A percentile compares a stretch with the other conserved stretches of the same genome.
Evolutionary conservation across 257 asterid genomes (phyloP).

Genomic region (Leonotis leonurus): DNA sequence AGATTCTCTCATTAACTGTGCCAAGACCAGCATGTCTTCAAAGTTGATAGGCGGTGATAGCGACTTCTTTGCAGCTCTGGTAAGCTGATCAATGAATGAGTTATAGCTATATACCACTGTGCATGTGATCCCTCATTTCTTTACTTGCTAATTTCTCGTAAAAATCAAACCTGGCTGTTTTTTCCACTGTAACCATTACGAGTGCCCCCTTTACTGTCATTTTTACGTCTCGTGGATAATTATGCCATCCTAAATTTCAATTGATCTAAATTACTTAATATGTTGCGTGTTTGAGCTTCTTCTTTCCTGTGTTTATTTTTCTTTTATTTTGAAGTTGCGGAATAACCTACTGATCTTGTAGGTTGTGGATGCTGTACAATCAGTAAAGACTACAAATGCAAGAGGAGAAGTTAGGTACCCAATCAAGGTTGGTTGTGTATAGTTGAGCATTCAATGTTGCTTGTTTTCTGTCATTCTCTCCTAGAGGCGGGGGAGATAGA

Average conservation of each 20-base stretch:
- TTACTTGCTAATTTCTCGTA: too few relatives aligned
- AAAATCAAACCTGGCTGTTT: too few relatives aligned
- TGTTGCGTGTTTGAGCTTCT: conserved; percentile 3
- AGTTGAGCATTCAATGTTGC: background rate
- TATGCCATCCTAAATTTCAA: background rate
- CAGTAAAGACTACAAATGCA: conserved; percentile 80
- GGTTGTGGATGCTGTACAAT: conserved; percentile 87
- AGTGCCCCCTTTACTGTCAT: background rate
- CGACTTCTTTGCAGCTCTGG: conserved; percentile 84
- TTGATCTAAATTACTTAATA: background rate
- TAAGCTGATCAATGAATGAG: conserved; percentile 26
- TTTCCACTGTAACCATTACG: background rate
- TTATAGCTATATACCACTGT: background rate
- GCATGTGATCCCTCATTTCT: background rate
- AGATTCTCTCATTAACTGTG: conserved; percentile 80
- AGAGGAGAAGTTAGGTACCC: conserved; percentile 85
- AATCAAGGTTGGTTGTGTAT: conserved; percentile 54
- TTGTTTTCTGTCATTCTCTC: conserved; percentile 6
- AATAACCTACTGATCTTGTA: conserved; percentile 12
- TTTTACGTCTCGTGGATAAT: background rate
- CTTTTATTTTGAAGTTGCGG: background rate
- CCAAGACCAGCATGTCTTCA: conserved; percentile 98
- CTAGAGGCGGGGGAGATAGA: too few relatives aligned
- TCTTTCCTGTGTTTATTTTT: background rate
- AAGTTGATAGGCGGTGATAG: conserved; percentile 83